Conservation (phyloP, 176 grass and related monocot species). For the Oryza australiensis region DNA sequence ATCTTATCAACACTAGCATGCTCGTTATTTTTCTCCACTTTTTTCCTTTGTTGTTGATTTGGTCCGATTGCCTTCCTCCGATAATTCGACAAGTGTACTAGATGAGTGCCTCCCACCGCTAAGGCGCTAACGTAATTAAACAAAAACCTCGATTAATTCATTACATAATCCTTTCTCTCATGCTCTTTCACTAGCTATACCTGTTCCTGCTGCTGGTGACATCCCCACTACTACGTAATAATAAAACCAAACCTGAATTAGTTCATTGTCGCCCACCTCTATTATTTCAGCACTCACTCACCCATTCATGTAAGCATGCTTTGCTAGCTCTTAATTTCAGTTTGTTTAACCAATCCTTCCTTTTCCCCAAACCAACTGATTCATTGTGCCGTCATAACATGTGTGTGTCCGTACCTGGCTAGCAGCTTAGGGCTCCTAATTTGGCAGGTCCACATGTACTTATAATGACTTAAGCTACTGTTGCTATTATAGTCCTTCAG, state of each 20-base stretch:
- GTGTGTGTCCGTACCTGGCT: neutral
- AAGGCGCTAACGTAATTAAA: neutral
- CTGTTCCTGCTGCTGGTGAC: neutral
- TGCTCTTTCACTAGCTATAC: neutral
- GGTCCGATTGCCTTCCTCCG: constrained; percentile 11
- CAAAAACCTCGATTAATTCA: neutral
- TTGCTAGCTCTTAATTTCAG: constrained; percentile 3
- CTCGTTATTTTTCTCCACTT: neutral
- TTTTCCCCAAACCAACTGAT: constrained; percentile 10
- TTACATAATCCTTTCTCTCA: neutral
- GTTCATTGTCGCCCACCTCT: constrained; percentile 30
- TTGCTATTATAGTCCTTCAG: neutral
- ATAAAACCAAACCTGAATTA: neutral
- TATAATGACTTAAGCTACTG: neutral
- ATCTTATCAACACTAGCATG: neutral
- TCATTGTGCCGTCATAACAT: neutral
- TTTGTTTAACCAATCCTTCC: constrained; percentile 37
- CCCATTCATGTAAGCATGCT: constrained; percentile 16
- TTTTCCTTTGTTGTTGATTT: neutral
- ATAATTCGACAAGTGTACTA: constrained; percentile 32
- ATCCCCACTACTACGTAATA: constrained; percentile 24
- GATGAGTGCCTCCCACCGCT: neutral
- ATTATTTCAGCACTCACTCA: constrained; percentile 27
- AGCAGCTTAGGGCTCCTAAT: neutral
- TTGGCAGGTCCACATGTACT: neutral